phyloP scores from a whole-genome alignment of 1,284 basidiomycete genomes.

The Sanguinoderma infundibulare region DNA sequence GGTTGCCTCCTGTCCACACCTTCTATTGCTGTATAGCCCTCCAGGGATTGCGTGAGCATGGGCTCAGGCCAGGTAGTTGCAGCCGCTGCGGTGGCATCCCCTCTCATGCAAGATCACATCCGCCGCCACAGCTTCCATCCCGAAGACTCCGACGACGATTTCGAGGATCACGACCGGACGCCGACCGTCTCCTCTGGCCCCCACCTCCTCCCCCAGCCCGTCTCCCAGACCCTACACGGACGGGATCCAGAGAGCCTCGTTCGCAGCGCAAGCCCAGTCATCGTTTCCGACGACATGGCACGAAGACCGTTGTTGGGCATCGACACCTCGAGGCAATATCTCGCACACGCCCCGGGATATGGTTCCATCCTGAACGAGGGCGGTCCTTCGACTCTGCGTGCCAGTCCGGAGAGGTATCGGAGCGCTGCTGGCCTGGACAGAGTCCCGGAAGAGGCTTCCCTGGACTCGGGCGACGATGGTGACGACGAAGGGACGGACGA shows the following conservation, averaged over 20 bases:
- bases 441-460: conserved; percentile 52
- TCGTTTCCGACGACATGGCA: conserved; percentile 19
- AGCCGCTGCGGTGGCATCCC: conserved; percentile 21
- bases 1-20: background rate
- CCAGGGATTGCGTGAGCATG: background rate
- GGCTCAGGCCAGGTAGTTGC: conserved; percentile 2
- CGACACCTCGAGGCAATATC: conserved; percentile 16
- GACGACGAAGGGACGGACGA: conserved; percentile 42
- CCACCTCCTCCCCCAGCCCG: background rate
- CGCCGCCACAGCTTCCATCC: conserved; percentile 3
- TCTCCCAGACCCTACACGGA: background rate
- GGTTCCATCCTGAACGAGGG: conserved; percentile 23
- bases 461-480: conserved; percentile 35
- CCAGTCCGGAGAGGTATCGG: conserved; percentile 46
- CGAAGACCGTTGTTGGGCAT: conserved; percentile 25
- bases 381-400: conserved; percentile 21
- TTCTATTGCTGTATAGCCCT: background rate
- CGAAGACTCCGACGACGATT: background rate
- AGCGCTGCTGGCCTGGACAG: conserved; percentile 39
- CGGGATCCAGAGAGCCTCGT: background rate
- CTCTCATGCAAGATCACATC: conserved; percentile 14
- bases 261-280: background rate
- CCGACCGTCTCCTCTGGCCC: background rate
- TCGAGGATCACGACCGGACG: conserved; percentile 7
- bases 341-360: conserved; percentile 17